phyloP scores from a whole-genome alignment of 768 basidiomycete species.

The Coprinopsis marcescibilis region DNA sequence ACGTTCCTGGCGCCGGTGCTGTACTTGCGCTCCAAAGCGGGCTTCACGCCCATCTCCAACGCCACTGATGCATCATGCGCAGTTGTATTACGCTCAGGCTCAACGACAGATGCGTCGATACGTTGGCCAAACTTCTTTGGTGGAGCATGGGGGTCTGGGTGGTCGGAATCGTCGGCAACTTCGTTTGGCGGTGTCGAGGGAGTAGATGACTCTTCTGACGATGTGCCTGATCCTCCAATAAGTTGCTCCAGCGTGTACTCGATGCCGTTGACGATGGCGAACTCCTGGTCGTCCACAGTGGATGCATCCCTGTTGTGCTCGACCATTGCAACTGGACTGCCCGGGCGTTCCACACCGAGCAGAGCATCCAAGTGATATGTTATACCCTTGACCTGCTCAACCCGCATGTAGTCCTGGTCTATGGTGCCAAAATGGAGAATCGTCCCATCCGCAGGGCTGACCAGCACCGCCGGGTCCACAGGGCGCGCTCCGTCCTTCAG shows the following conservation, averaged over 20 bases:
- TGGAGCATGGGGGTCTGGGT: conserved; percentile 12
- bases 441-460: conserved; percentile 92
- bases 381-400: conserved; percentile 97
- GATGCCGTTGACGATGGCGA: conserved; percentile 96
- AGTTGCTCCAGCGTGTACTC: conserved; percentile 91
- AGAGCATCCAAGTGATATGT: conserved; percentile 95
- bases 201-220: no score
- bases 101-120: conserved; percentile 71
- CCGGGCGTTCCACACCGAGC: conserved; percentile 66
- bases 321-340: conserved; percentile 35
- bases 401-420: conserved; percentile 45
- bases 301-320: conserved; percentile 45
- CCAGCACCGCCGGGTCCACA: conserved; percentile 69
- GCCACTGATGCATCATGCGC: conserved; percentile 70
- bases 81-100: conserved; percentile 47
- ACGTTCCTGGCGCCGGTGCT: conserved; percentile 38
- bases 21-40: conserved; percentile 21
- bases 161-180: conserved; percentile 20
- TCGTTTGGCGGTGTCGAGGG: conserved; percentile 33
- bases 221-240: conserved; percentile 49
- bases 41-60: conserved; percentile 55
- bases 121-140: conserved; percentile 59
- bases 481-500: conserved; percentile 80
- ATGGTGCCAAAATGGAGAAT: conserved; percentile 91
- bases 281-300: conserved; percentile 78